These are phyloP conservation scores for Stagonosporopsis tanaceti DNA, from an alignment of 2,329 filamentous ascomycete genomes.

Conservation along the genomic window DNA sequence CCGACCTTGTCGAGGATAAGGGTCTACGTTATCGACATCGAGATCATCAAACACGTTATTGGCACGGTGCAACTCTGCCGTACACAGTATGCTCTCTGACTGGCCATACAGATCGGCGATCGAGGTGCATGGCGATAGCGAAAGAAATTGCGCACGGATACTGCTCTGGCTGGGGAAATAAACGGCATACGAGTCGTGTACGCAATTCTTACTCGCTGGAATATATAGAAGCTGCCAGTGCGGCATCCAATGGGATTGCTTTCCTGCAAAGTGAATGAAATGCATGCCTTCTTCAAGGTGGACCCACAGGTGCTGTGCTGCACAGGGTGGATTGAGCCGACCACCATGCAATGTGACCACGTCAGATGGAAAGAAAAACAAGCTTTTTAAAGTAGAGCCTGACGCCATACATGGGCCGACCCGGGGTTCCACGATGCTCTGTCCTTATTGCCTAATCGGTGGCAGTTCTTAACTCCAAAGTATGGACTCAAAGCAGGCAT, in stretches of 20 bases:
- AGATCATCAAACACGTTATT: neutral
- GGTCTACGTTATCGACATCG: neutral
- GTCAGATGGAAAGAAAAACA: neutral
- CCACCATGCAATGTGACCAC: neutral
- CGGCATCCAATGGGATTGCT: constrained; percentile 2
- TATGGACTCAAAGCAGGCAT: neutral
- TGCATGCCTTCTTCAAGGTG: neutral
- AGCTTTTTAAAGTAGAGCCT: neutral
- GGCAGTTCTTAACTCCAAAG: neutral
- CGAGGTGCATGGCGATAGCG: constrained; percentile 12
- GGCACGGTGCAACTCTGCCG: neutral
- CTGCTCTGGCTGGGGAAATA: neutral
- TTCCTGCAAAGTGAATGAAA: neutral
- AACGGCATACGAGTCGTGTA: constrained; percentile 4
- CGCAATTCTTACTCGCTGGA: constrained; percentile 9
- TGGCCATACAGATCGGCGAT: constrained; percentile 15
- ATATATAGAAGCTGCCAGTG: neutral
- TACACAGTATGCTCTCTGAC: neutral
- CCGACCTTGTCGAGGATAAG: neutral
- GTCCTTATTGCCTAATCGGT: neutral
- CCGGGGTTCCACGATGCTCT: neutral
- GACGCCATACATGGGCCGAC: neutral
- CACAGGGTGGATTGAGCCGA: neutral
- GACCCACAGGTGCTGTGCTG: neutral
- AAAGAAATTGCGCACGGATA: constrained; percentile 12